phyloP scores from a whole-genome alignment of 2,329 filamentous ascomycete genomes.

The Colletotrichum chrysophilum region DNA sequence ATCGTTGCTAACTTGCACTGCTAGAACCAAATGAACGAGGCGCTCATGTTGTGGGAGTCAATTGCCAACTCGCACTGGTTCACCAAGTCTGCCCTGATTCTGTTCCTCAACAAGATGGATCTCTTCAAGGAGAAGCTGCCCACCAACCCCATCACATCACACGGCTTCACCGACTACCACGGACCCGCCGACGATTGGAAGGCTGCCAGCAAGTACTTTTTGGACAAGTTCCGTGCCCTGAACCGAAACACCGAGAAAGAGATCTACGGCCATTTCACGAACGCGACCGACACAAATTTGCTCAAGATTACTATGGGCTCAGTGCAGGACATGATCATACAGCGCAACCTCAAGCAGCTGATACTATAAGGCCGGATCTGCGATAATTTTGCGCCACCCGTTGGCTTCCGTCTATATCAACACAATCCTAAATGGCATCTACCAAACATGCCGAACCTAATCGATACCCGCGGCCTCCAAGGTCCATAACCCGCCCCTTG shows the following conservation, averaged over 20 bases:
- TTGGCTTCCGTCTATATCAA: background rate
- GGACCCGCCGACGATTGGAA: constrained; percentile 75
- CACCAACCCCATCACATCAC: constrained; percentile 72
- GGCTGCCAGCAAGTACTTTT: constrained; percentile 79
- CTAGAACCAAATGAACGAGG: constrained; percentile 91
- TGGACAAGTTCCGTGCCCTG: constrained; percentile 79
- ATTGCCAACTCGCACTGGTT: constrained; percentile 90
- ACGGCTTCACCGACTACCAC: constrained; percentile 80
- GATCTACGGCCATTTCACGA: constrained; percentile 68
- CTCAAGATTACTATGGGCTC: constrained; percentile 87
- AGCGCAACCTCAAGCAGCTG: constrained; percentile 80
- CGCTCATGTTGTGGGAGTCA: constrained; percentile 85
- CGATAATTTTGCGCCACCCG: background rate
- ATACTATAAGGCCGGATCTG: constrained; percentile 60
- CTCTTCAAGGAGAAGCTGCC: constrained; percentile 80
- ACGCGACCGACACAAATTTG: constrained; percentile 72
- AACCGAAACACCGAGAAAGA: constrained; percentile 72
- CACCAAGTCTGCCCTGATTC: constrained; percentile 78
- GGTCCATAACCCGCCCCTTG: background rate
- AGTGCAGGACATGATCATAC: constrained; percentile 87
- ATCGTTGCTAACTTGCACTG: constrained; percentile 22
- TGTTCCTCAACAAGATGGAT: constrained; percentile 90
- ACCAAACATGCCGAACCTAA: constrained; percentile 6
- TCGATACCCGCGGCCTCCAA: constrained; percentile 16
- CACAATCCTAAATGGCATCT: background rate